Percentiles rank a stretch among this genome's conserved stretches.
phyloP scores from a whole-genome alignment of 768 basidiomycete species.

The Xerocomellus chrysenteron region DNA sequence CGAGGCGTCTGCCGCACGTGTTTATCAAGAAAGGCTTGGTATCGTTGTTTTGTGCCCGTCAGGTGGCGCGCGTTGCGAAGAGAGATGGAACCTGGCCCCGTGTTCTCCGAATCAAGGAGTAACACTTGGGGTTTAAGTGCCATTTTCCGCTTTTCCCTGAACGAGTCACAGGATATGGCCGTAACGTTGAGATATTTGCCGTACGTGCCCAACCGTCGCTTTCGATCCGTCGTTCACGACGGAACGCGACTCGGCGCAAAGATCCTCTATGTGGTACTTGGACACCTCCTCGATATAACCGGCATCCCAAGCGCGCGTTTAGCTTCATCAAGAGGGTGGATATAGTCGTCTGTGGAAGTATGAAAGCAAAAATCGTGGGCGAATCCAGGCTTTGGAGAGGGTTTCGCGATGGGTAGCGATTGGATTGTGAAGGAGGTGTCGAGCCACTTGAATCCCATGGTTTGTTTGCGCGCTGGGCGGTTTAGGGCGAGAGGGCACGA shows the following conservation, averaged over 20 bases:
- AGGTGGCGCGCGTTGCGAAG: slow-evolving; percentile 30
- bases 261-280: slow-evolving; percentile 34
- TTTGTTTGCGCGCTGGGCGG: neutral
- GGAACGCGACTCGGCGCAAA: slow-evolving; percentile 30
- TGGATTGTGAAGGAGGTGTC: neutral
- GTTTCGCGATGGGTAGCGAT: neutral
- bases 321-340: slow-evolving; percentile 32
- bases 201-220: slow-evolving; percentile 35
- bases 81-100: slow-evolving; percentile 22
- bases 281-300: slow-evolving; percentile 37
- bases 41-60: slow-evolving; percentile 32
- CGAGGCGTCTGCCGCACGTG: slow-evolving; percentile 25
- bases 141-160: slow-evolving; percentile 33
- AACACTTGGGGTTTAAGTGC: slow-evolving; percentile 23
- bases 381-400: slow-evolving; percentile 6
- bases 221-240: slow-evolving; percentile 33
- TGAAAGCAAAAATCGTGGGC: slow-evolving; percentile 35
- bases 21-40: slow-evolving; percentile 33
- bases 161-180: slow-evolving; percentile 32
- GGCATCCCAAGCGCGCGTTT: slow-evolving; percentile 35
- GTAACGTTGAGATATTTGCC: slow-evolving; percentile 37
- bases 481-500: neutral
- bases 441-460: slow-evolving; percentile 7
- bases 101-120: slow-evolving; percentile 31
- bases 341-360: slow-evolving; percentile 25